These are phyloP conservation scores for Isoetes engelmannii DNA, from an alignment of 83 land plant species.

Conservation along the genomic window DNA sequence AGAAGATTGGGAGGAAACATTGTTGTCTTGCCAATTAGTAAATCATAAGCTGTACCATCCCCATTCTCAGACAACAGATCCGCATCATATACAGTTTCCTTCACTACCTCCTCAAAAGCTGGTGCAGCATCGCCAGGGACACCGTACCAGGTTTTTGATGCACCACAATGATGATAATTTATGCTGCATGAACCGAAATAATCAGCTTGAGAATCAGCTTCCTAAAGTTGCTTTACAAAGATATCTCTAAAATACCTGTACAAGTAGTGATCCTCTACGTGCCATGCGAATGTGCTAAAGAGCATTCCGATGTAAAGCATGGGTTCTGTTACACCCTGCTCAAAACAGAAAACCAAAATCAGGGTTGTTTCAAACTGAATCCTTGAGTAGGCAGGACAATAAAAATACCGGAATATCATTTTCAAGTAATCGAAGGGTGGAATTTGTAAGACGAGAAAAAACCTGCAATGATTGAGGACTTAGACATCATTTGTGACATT, in stretches of 20 bases:
- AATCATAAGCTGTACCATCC: slow-evolving; percentile 80
- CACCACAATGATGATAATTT: slow-evolving; percentile 94
- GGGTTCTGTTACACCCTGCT: slow-evolving; percentile 89
- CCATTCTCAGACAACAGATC: slow-evolving; percentile 54
- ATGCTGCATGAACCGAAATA: too few species aligned
- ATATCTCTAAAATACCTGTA: too few species aligned
- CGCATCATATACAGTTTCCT: slow-evolving; percentile 49
- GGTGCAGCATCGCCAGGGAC: slow-evolving; percentile 74
- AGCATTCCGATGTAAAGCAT: slow-evolving; percentile 96
- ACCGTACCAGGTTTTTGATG: slow-evolving; percentile 92
- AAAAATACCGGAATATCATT: slow-evolving; percentile 59
- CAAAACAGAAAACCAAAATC: too few species aligned
- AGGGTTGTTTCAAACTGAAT: too few species aligned
- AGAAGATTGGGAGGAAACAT: slow-evolving; percentile 11
- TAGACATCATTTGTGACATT: neutral
- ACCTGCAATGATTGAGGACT: slow-evolving; percentile 37
- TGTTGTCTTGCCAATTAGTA: slow-evolving; percentile 7
- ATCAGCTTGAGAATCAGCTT: neutral
- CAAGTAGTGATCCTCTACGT: slow-evolving; percentile 88
- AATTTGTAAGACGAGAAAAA: slow-evolving; percentile 58
- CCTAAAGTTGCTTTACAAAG: neutral
- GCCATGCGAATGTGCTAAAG: slow-evolving; percentile 95
- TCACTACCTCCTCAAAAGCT: slow-evolving; percentile 68
- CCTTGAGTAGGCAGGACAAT: too few species aligned
- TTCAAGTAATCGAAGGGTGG: slow-evolving; percentile 65